phyloP scores from a whole-genome alignment of 495 filamentous ascomycete genomes.

The Daldinia childiae region DNA sequence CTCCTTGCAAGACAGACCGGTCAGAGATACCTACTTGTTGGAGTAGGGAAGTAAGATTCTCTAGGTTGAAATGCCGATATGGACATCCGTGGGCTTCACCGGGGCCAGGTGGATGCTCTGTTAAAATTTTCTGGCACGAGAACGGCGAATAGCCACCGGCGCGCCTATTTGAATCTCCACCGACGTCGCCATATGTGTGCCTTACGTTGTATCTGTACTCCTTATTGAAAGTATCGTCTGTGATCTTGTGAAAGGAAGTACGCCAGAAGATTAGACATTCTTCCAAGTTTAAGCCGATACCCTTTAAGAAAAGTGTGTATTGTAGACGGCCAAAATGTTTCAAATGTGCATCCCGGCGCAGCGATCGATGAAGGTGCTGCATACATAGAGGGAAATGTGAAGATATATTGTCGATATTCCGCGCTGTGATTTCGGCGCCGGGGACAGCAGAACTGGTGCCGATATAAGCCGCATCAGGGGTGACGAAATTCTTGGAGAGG shows the following conservation, averaged over 20 bases:
- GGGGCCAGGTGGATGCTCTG: slow-evolving; percentile 80
- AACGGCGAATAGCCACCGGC: slow-evolving; percentile 88
- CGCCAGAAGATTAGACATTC: slow-evolving; percentile 98
- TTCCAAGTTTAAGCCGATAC: slow-evolving; percentile 88
- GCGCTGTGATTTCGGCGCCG: slow-evolving; percentile 79
- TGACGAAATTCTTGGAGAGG: slow-evolving; percentile 89
- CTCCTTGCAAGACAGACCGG: slow-evolving; percentile 76
- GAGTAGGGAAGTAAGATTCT: slow-evolving; percentile 82
- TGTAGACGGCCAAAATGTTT: slow-evolving; percentile 95
- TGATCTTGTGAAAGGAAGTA: slow-evolving; percentile 78
- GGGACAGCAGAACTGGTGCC: slow-evolving; percentile 60
- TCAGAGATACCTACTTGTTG: slow-evolving; percentile 80
- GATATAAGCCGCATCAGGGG: slow-evolving; percentile 81
- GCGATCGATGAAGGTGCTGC: slow-evolving; percentile 82
- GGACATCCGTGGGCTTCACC: slow-evolving; percentile 95
- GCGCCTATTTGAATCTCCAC: slow-evolving; percentile 87
- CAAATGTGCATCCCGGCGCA: slow-evolving; percentile 85
- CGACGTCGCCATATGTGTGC: slow-evolving; percentile 93
- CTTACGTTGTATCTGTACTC: slow-evolving; percentile 97
- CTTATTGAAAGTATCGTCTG: slow-evolving; percentile 92
- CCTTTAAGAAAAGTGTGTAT: slow-evolving; percentile 97
- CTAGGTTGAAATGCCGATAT: slow-evolving; percentile 87
- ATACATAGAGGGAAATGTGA: slow-evolving; percentile 95
- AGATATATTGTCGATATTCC: slow-evolving; percentile 81
- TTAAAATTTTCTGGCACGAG: slow-evolving; percentile 93